Base-by-base conservation (phyloP, 192 early-diverging fungal species). In the Anaeromyces robustus region DNA sequence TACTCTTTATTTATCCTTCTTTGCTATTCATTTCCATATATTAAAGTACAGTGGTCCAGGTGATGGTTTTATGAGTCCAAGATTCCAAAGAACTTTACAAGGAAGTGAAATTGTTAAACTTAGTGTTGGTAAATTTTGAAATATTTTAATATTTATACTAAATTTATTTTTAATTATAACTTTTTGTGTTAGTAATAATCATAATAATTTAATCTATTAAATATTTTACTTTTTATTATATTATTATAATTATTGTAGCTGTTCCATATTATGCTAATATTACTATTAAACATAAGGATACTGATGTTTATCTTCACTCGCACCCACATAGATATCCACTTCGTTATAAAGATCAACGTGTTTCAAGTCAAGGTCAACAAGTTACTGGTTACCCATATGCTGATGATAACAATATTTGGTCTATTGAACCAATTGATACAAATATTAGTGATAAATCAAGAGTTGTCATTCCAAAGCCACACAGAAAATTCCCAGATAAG, bases 341-440 rank as follows among this genome's bases (percentile, higher is more conserved):
- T 26, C 90, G 92, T 79, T 97, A 99, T 86, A 93, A 96, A 11
- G 95, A 98, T 86, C 92, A 93, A 68, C 91, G 96, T 26, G 89
- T 99, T 78, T 95, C 93, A 82, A 92, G 90, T 81, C 87, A 94
- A 86, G 95, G 95, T 82, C 93, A 96, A 87, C 89, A 94, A 82
- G 89, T 95, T 77, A 91, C 92, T 19, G 92, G 93, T 77, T 95
- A 95, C 77, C 90, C 89, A 13, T 90, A 95, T 81, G 82, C 84
- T 77, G 97, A 99, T 84, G 86, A 87, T 34, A 99, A 99, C 87
- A 97, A 97, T 87, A 85, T 89, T 78, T 99, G 94, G 94, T 85
- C 83, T 43, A 85, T 94, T 78, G 85, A 89, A 78, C 91, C 93
- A 5, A 0, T 82, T 88, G 79, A 92, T 90, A 88, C 86, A 87